phyloP scores from a whole-genome alignment of 176 grass and related monocot species.

The Tuctoria greenei region DNA sequence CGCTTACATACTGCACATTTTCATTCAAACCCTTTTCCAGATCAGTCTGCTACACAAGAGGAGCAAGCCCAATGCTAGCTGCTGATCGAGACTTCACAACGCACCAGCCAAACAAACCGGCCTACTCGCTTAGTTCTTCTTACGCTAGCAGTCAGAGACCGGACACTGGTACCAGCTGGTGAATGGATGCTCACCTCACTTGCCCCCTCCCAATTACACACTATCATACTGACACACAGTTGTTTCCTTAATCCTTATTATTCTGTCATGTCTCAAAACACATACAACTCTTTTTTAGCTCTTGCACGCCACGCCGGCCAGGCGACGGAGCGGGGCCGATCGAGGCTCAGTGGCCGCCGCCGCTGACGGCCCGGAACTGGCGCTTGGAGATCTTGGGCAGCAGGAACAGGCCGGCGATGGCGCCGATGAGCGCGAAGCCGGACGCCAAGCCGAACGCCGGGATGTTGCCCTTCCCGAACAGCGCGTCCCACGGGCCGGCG shows the following conservation, averaged over 20 bases:
- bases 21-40: neutral
- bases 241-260: neutral
- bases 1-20: neutral
- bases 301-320: neutral
- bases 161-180: slow-evolving; percentile 20
- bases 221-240: neutral
- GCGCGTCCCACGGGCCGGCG: slow-evolving; percentile 71
- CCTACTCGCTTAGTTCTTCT: neutral
- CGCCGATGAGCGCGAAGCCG: slow-evolving; percentile 58
- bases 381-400: slow-evolving; percentile 69
- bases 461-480: slow-evolving; percentile 83
- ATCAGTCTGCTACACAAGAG: neutral
- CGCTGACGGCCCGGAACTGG: slow-evolving; percentile 56
- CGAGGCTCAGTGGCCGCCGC: slow-evolving; percentile 58
- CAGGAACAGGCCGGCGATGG: slow-evolving; percentile 57
- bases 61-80: neutral
- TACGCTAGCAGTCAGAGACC: slow-evolving; percentile 14
- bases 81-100: slow-evolving; percentile 3
- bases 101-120: slow-evolving; percentile 27
- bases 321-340: neutral
- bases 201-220: neutral
- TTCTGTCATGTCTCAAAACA: slow-evolving; percentile 9
- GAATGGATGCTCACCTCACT: slow-evolving; percentile 16
- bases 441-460: slow-evolving; percentile 79
- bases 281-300: neutral